Evolutionary conservation across 1,284 basidiomycete genomes (phyloP), one percentile per base, ranked within the genome.

Genomic region (Farysia itapuensis): DNA sequence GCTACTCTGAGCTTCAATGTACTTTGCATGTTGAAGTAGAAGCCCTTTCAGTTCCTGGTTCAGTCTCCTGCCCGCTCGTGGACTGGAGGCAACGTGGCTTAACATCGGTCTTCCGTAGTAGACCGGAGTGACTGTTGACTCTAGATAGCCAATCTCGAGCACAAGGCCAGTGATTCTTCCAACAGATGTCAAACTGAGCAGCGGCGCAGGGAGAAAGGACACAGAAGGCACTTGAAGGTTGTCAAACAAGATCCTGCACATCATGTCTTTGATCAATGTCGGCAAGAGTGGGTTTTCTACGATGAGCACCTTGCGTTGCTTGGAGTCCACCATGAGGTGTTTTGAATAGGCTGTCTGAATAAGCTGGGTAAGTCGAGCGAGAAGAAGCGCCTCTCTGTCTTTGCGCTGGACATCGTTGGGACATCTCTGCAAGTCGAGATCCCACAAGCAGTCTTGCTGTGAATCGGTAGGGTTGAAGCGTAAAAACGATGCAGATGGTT

Each of bases 111-210:
- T 36, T 9, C 67, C 70, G 28, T 63, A 67, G 39, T 65, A 72
- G 14, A 74, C 93, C 0, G 94, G 91, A 30, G 94, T 81, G 7
- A 86, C 84, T 3, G 86, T 87, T 0, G 91, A 87, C 77, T 98
- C 92, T 2, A 94, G 82, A 74, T 93, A 86, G 0, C 94, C 95
- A 58, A 86, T 86, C 67, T 97, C 92, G 2, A 98, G 80, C 0
- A 97, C 93, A 6, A 98, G 82, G 1, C 93, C 94, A 0, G 90
- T 92, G 59, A 91, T 87, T 47, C 88, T 81, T 4, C 95, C 94
- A 2, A 86, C 84, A 1, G 91, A 86, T 44, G 95, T 81, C 13
- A 97, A 79, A 1, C 90, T 83, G 9, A 95, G 82, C 1, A 97
- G 78, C 64, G 90, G 89, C 46, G 89, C 86, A 7, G 70, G 66